These are phyloP conservation scores for Corymbia calophylla DNA, from an alignment of 441 rosid species.

Conservation along the genomic window DNA sequence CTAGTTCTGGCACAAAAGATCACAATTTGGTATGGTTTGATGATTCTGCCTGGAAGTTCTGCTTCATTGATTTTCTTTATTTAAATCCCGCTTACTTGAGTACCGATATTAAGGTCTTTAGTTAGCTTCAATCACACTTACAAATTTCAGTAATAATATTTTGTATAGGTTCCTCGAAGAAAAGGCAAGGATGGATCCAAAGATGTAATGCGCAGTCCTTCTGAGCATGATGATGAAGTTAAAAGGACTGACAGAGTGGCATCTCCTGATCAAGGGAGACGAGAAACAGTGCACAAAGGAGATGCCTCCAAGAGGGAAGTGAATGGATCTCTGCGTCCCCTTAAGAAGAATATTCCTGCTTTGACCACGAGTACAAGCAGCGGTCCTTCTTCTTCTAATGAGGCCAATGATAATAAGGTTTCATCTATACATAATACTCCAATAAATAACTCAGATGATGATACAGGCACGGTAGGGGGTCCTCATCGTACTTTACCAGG, in stretches of 20 bases:
- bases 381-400: conserved; percentile 73
- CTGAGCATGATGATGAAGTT: conserved; percentile 53
- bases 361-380: conserved; percentile 57
- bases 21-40: conserved; percentile 41
- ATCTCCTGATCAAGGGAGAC: conserved; percentile 55
- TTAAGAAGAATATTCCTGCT: conserved; percentile 33
- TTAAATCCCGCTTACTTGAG: background rate
- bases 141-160: no score
- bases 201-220: conserved; percentile 35
- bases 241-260: conserved; percentile 46
- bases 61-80: background rate
- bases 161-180: conserved; percentile 65
- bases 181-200: conserved; percentile 67
- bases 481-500: conserved; percentile 83
- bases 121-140: background rate
- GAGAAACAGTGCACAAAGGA: conserved; percentile 32
- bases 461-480: conserved; percentile 37
- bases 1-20: conserved; percentile 76
- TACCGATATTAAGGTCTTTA: background rate
- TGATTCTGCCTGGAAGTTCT: background rate
- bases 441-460: conserved; percentile 64
- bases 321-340: conserved; percentile 29
- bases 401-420: conserved; percentile 48
- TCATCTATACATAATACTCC: conserved; percentile 60
- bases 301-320: conserved; percentile 43